Percentiles rank a stretch among this genome's conserved stretches.
Evolutionary conservation across 1,284 basidiomycete species (phyloP).

Genomic region (Apiotrichum sp.): DNA sequence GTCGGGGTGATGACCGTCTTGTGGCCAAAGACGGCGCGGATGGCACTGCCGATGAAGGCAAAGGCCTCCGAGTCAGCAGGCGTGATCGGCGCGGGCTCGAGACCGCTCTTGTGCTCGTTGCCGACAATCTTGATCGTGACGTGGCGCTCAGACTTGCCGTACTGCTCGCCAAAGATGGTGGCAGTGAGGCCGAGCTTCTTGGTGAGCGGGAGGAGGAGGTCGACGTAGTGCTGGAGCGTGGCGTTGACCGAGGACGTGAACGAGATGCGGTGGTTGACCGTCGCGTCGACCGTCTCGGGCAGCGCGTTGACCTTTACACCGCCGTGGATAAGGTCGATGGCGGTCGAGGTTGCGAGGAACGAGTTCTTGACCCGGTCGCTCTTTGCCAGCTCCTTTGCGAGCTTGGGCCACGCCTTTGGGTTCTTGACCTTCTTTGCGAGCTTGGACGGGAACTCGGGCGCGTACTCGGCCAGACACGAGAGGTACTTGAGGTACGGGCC

Average conservation of each 20-base stretch:
- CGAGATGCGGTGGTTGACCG: conserved; percentile 50
- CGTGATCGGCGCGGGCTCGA: conserved; percentile 51
- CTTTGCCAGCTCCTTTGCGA: conserved; percentile 43
- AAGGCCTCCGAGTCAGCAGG: conserved; percentile 42
- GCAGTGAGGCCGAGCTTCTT: conserved; percentile 44
- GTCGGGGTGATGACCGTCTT: conserved; percentile 49
- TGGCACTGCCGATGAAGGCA: conserved; percentile 46
- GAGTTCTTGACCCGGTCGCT: conserved; percentile 32
- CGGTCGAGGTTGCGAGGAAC: conserved; percentile 44
- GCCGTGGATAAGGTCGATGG: conserved; percentile 43
- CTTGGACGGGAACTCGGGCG: conserved; percentile 40
- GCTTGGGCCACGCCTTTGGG: conserved; percentile 44
- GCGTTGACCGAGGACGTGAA: conserved; percentile 47
- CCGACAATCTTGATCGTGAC: conserved; percentile 11
- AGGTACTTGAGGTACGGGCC: conserved; percentile 49
- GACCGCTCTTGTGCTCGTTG: conserved; percentile 16
- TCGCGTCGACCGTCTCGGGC: conserved; percentile 42
- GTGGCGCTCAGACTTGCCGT: conserved; percentile 5
- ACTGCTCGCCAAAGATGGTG: conserved; percentile 27
- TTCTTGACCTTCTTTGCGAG: conserved; percentile 37
- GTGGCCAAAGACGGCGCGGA: conserved; percentile 43
- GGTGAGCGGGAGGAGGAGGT: conserved; percentile 44
- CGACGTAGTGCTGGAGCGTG: conserved; percentile 43
- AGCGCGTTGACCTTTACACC: conserved; percentile 48
- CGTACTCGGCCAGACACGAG: conserved; percentile 49